Evolutionary conservation across 768 basidiomycete species (phyloP), one percentile per base, ranked within the genome.

Genomic region (Amanita fuliginea): DNA sequence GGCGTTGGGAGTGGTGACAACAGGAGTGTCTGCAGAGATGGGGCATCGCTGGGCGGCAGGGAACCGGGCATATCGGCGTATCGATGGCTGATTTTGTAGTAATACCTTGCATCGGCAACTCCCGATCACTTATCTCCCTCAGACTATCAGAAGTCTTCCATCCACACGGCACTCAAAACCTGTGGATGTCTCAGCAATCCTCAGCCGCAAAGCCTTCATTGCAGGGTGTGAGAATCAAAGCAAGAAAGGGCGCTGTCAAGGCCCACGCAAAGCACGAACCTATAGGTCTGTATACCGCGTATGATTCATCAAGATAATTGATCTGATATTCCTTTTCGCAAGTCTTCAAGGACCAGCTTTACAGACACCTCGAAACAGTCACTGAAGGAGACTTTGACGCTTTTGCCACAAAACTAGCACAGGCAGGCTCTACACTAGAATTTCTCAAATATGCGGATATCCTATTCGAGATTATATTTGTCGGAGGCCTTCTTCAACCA

Each of bases 401-500:
- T 10, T 82, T 86, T 64, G 67, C 83, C 40, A 75, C 80, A 60
- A 91, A 91, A 68, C 80, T 99, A 60, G 77, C 92, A 57, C 85
- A 87, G 66, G 93, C 94, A 50, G 95, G 94, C 37, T 81, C 85
- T 21, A 83, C 88, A 43, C 86, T 99, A 65, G 96, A 99, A 69
- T 85, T 81, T 61, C 81, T 94, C 67, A 96, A 96, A 72, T 97
- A 98, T 83, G 88, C 91, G 68, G 93, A 96, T 59, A 77, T 85
- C 49, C 83, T 98, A 59, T 98, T 96, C 68, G 94, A 99, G 70
- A 80, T 96, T 71, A 77, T 97, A 63, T 79, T 99, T 60, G 86
- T 93, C 61, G 95, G 95, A 43, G 91, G 92, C 36, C 84, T 99
- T 55, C 81, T 99, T 59, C 94, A 97, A 67, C 96, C 95, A 16